Percentiles rank a stretch among this genome's conserved stretches.
These are phyloP conservation scores for Brassica carinata DNA, from an alignment of 345 rosid genomes.

Conservation along the genomic window DNA sequence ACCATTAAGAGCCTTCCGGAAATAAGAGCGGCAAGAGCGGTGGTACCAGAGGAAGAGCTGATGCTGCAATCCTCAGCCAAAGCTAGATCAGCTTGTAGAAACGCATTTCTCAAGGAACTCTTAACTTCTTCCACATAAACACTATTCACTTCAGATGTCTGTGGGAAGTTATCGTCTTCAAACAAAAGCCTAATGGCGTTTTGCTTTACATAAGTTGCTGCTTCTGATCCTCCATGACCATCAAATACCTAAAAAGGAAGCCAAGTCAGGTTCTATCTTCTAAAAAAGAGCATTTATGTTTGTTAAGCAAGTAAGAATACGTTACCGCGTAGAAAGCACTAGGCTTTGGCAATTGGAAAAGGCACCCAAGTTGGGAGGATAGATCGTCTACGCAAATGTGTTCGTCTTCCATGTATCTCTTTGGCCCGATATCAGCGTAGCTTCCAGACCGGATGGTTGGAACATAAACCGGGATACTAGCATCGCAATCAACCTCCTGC, in stretches of 20 bases:
- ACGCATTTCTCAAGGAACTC: conserved; percentile 59
- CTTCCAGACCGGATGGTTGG: conserved; percentile 86
- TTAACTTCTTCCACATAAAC: conserved; percentile 60
- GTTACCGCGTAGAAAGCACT: conserved; percentile 87
- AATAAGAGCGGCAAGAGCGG: conserved; percentile 76
- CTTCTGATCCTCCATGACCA: conserved; percentile 92
- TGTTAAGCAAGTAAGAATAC: neutral
- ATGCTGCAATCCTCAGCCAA: conserved; percentile 68
- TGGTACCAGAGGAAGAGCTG: conserved; percentile 78
- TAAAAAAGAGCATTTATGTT: neutral
- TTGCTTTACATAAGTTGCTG: conserved; percentile 69
- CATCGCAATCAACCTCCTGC: conserved; percentile 22
- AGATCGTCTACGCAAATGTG: conserved; percentile 83
- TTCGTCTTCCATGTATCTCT: conserved; percentile 82
- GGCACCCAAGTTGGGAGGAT: conserved; percentile 59
- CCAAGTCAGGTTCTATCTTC: conserved; percentile 7
- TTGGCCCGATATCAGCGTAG: conserved; percentile 64
- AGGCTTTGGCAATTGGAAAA: conserved; percentile 54
- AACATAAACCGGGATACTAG: conserved; percentile 35
- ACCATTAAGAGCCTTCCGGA: conserved; percentile 50
- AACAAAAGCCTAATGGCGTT: conserved; percentile 73
- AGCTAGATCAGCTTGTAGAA: conserved; percentile 73
- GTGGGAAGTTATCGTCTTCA: conserved; percentile 61
- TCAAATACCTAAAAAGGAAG: conserved; percentile 56
- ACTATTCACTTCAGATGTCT: conserved; percentile 53